A percentile compares a stretch with the other conserved stretches of the same genome.
phyloP scores from a whole-genome alignment of 768 basidiomycete species.

The Antrodiella citrinella region DNA sequence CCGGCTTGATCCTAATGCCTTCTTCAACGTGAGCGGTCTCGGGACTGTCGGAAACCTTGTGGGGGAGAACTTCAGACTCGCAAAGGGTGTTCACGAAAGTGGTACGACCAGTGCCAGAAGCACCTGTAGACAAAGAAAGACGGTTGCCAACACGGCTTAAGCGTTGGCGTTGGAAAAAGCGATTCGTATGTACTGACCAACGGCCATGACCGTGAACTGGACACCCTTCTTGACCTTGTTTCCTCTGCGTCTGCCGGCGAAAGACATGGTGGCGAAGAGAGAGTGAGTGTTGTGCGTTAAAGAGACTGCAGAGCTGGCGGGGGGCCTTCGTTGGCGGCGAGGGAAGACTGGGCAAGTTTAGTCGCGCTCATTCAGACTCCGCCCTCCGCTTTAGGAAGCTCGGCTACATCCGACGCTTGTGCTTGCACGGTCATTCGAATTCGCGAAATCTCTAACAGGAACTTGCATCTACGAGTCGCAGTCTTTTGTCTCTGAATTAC shows the following conservation, averaged over 20 bases:
- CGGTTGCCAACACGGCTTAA: background rate
- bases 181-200: slow-evolving; percentile 54
- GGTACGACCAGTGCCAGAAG: slow-evolving; percentile 94
- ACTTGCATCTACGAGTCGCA: too few relatives aligned
- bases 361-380: slow-evolving; percentile 21
- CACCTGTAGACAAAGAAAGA: slow-evolving; percentile 44
- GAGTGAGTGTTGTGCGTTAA: background rate
- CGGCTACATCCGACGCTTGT: too few relatives aligned
- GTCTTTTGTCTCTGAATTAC: too few relatives aligned
- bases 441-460: too few relatives aligned
- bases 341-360: slow-evolving; percentile 9
- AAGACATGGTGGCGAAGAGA: slow-evolving; percentile 48
- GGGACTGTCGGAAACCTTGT: slow-evolving; percentile 80
- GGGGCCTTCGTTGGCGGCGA: slow-evolving; percentile 11
- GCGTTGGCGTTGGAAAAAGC: slow-evolving; percentile 3
- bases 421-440: background rate
- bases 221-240: slow-evolving; percentile 99
- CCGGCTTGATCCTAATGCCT: slow-evolving; percentile 90
- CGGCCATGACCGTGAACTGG: slow-evolving; percentile 96
- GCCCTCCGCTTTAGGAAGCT: slow-evolving; percentile 3
- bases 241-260: slow-evolving; percentile 77
- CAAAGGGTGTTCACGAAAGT: slow-evolving; percentile 99
- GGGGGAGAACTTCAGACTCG: slow-evolving; percentile 85
- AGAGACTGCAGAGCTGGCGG: slow-evolving; percentile 14
- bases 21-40: slow-evolving; percentile 91